Base-by-base conservation (phyloP, 352 stramenopile species). In the Globisporangium okanoganense region DNA sequence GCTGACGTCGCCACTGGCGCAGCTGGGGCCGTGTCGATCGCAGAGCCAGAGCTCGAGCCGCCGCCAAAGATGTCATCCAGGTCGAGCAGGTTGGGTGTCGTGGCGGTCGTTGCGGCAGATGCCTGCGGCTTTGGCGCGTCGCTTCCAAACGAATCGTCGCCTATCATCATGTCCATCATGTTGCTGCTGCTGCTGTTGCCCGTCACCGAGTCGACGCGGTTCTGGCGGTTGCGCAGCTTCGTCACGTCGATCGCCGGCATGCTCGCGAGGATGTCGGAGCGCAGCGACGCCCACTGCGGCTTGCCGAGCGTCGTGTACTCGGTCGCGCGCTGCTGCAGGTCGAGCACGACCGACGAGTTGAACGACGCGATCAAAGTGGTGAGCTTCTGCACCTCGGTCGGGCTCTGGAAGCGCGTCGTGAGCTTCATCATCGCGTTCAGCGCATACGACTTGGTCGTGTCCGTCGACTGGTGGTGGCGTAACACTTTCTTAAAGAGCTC, bases 281-380 rank as follows among this genome's bases (percentile, higher is more conserved):
- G 86, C 38, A 92, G 76, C 61, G 75, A 71, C 14, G 72, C 61
- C 87, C 83, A 95, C 31, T 84, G 72, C 7, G 76, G 77, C 45
- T 92, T 71, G 24, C 98, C 79, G 24, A 99, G 75, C 8, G 85
- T 90, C 50, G 82, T 81, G 75, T 98, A 99, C 75, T 99, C 97
- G 47, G 88, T 98, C 13, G 96, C 90, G 33, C 97, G 89, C 49
- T 99, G 87, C 79, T 99, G 97, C n/a, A 99, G 78, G 67, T 99
- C 97, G 7, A 99, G 73, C 27, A 94, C 77, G 62, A 98, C 88
- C 18, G 91, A 98, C 24, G 77, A 82, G 68, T 96, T 89, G 67
- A 98, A 95, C 44, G 92, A 88, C 36, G 78, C 82, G 20, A 99
- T 85, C 55, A 99, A 71, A 40, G 78, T 76, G n/a, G 90, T 75